A percentile compares a stretch with the other conserved stretches of the same genome.
Conservation (phyloP, 768 basidiomycete species). For the Suillus clintonianus region DNA sequence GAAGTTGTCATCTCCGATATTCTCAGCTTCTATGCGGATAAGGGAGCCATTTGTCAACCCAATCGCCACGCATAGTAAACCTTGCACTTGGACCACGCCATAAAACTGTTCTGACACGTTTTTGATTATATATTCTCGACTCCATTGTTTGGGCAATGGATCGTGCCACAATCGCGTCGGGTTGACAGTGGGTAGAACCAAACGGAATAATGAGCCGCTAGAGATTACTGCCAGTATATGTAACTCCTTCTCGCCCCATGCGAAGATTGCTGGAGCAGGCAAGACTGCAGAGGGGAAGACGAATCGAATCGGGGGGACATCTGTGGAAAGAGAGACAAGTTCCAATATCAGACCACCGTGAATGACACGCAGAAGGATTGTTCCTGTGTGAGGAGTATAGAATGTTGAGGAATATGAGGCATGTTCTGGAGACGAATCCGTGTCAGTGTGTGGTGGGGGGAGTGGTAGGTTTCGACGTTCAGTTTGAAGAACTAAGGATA, state of each 20-base stretch:
- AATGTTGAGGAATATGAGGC: constrained; percentile 64
- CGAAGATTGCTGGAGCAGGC: constrained; percentile 63
- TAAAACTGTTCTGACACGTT: constrained; percentile 44
- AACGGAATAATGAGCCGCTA: constrained; percentile 70
- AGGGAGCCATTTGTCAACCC: constrained; percentile 62
- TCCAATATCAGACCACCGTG: constrained; percentile 76
- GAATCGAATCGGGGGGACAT: constrained; percentile 70
- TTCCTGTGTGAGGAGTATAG: constrained; percentile 57
- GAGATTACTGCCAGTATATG: constrained; percentile 72
- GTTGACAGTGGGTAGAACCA: constrained; percentile 62
- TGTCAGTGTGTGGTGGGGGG: constrained; percentile 40
- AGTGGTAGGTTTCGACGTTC: constrained; percentile 55
- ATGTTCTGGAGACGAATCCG: constrained; percentile 64
- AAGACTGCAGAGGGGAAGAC: constrained; percentile 73
- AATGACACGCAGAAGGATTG: constrained; percentile 72
- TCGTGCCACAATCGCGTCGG: constrained; percentile 60
- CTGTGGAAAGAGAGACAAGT: constrained; percentile 69
- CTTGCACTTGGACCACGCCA: constrained; percentile 65
- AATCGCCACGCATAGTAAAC: constrained; percentile 65
- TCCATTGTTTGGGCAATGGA: constrained; percentile 55
- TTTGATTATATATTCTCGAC: constrained; percentile 68
- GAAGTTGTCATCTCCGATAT: constrained; percentile 50
- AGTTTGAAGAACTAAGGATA: constrained; percentile 58
- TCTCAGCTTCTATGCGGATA: constrained; percentile 69
- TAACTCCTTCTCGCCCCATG: constrained; percentile 48